phyloP scores from a whole-genome alignment of 2,329 filamentous ascomycete genomes.

The Byssoonygena ceratinophila region DNA sequence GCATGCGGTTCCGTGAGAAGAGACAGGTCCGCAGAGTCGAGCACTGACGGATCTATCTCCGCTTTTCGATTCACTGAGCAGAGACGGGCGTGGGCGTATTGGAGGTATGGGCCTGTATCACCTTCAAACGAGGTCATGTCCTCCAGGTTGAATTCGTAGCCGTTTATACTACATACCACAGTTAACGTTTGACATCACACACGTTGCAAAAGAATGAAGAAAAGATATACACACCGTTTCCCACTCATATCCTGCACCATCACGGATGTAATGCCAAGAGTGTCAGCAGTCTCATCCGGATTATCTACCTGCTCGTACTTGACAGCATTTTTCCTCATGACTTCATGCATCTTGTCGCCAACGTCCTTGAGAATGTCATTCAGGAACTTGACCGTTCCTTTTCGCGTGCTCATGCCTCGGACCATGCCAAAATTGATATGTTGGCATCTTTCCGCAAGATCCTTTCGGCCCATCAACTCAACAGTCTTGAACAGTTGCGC shows the following conservation, averaged over 20 bases:
- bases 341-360: constrained; percentile 91
- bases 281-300: constrained; percentile 72
- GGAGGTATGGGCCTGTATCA: constrained; percentile 55
- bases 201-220: background rate
- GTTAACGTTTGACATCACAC: constrained; percentile 37
- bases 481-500: constrained; percentile 57
- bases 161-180: constrained; percentile 47
- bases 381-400: constrained; percentile 63
- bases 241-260: constrained; percentile 98
- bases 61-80: constrained; percentile 51
- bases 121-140: constrained; percentile 57
- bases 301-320: constrained; percentile 88
- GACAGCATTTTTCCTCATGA: constrained; percentile 79
- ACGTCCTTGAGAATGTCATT: constrained; percentile 67
- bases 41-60: constrained; percentile 37
- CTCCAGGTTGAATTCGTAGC: constrained; percentile 55
- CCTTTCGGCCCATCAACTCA: constrained; percentile 51
- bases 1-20: constrained; percentile 54
- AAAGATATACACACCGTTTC: constrained; percentile 54
- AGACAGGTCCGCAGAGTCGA: constrained; percentile 47
- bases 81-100: constrained; percentile 53
- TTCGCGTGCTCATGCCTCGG: constrained; percentile 54
- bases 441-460: constrained; percentile 49
- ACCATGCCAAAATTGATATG: constrained; percentile 60
- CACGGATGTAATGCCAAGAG: constrained; percentile 81